A percentile compares a stretch with the other conserved stretches of the same genome.
phyloP scores from a whole-genome alignment of 768 basidiomycete genomes.

The Nidularia pulvinata region DNA sequence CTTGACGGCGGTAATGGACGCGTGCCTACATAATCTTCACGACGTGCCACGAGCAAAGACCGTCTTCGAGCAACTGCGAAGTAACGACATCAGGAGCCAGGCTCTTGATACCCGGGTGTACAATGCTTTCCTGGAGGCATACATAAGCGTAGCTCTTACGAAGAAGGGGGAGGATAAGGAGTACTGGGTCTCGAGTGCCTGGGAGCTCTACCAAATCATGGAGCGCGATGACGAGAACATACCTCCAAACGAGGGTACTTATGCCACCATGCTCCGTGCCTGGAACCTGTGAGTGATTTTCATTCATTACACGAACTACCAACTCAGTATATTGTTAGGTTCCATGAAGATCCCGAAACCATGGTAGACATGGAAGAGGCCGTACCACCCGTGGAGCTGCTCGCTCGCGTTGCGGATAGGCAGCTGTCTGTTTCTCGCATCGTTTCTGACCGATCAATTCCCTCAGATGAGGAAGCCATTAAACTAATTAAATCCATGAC shows the following conservation, averaged over 20 bases:
- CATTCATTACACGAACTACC: background rate
- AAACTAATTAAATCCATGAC: constrained; percentile 57
- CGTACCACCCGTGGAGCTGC: constrained; percentile 31
- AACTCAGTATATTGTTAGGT: too few relatives aligned
- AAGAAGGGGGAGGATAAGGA: constrained; percentile 41
- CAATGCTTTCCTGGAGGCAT: constrained; percentile 69
- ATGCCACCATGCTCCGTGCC: constrained; percentile 66
- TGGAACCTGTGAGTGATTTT: constrained; percentile 46
- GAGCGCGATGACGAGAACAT: constrained; percentile 45
- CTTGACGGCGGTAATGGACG: constrained; percentile 76
- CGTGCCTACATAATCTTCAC: constrained; percentile 74
- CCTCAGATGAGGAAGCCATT: constrained; percentile 53
- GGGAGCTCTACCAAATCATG: constrained; percentile 59
- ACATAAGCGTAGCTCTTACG: constrained; percentile 52
- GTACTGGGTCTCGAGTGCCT: constrained; percentile 65
- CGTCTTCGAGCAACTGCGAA: constrained; percentile 67
- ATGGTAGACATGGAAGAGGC: too few relatives aligned
- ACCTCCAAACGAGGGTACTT: constrained; percentile 56
- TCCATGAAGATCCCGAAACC: too few relatives aligned
- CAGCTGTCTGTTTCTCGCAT: too few relatives aligned
- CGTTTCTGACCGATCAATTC: constrained; percentile 56
- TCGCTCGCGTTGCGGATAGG: too few relatives aligned
- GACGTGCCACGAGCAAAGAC: constrained; percentile 77
- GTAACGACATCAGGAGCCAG: constrained; percentile 19
- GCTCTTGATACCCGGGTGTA: constrained; percentile 49